Evolutionary conservation across 352 stramenopile species (phyloP).

Genomic region (Phytophthora nicotianae): DNA sequence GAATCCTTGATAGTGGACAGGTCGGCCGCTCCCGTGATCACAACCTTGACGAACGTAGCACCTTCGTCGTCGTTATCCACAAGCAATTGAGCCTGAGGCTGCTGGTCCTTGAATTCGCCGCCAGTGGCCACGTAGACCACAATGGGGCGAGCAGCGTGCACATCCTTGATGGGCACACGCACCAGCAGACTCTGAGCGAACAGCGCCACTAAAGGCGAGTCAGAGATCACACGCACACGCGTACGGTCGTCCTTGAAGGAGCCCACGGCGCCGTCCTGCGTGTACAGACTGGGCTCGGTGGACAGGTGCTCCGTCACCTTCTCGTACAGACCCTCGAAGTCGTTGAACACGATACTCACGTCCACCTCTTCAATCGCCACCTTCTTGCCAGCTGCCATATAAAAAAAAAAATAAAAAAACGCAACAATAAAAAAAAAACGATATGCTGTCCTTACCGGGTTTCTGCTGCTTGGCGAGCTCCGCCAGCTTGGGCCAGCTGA

Average conservation of each 20-base stretch:
- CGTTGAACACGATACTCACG: constrained; percentile 65
- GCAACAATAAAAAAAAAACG: too few relatives aligned
- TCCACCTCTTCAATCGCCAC: constrained; percentile 67
- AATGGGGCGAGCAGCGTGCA: constrained; percentile 73
- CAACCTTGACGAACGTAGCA: constrained; percentile 69
- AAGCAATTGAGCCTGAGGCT: constrained; percentile 62
- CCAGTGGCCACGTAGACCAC: constrained; percentile 73
- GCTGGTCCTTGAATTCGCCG: constrained; percentile 65
- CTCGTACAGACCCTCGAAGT: constrained; percentile 74
- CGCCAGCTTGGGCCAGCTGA: constrained; percentile 66
- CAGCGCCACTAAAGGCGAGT: constrained; percentile 73
- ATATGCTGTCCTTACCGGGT: constrained; percentile 46
- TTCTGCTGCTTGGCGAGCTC: constrained; percentile 73
- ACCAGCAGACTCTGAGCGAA: constrained; percentile 78
- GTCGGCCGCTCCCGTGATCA: constrained; percentile 64
- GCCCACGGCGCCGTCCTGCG: constrained; percentile 78
- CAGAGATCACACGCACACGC: constrained; percentile 79
- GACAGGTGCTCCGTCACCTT: constrained; percentile 77
- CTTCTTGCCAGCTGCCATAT: constrained; percentile 54
- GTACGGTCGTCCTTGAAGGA: constrained; percentile 79
- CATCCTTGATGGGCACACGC: constrained; percentile 66
- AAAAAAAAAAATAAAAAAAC: neutral
- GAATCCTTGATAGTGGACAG: constrained; percentile 59
- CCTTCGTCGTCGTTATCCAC: constrained; percentile 73
- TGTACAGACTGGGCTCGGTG: constrained; percentile 59